Base-by-base conservation (phyloP, 2,329 filamentous ascomycete genomes). In the Fusarium euwallaceae region DNA sequence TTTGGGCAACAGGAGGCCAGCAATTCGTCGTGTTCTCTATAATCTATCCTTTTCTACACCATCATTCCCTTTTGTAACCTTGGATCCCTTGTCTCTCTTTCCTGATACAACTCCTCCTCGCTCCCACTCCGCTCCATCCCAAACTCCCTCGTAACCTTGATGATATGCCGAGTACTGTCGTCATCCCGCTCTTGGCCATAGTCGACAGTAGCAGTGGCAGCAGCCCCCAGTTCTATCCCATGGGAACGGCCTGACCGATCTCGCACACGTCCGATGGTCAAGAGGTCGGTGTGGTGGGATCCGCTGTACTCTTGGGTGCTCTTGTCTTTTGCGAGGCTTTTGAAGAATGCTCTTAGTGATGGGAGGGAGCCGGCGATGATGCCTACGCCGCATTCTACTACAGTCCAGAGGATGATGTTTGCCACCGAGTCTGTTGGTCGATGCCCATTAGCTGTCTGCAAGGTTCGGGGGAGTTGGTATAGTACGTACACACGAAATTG, bases 331-430 rank as follows among this genome's bases (percentile, higher is more conserved):
- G 59, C 37, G 4, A 69, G 32, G 4, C 59, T 55, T 24, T 64
- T 70, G 32, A 71, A 61, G 11, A 61, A 70, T 53, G 67, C 61
- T 22, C 43, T 36, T 0, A 53, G 14, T 2, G 45, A 71, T 27
- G 61, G 67, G 4, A 71, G 61, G 0, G 69, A 71, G 3, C 67
- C 69, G 24, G 56, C 29, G 10, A 66, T 36, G 2, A 39, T 36
- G 0, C 27, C 62, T 3, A 70, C 45, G 20, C 45, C 45, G 9
- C 24, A 51, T 9, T 51, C 45, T 27, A 51, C 45, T 10, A 51
- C 45, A 17, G 45, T 51, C 45, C 45, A 51, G 16, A 51, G 45
- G 2, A 51, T 51, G 9, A 51, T 51, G 24, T 51, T 51, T n/a
- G 24, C 45, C 2, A 51, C 45, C 0, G 45, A 51, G 4, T 51